Percentiles rank a stretch among this genome's conserved stretches.
phyloP scores from a whole-genome alignment of 805 yeast genomes.

The Kodamaea laetipori region DNA sequence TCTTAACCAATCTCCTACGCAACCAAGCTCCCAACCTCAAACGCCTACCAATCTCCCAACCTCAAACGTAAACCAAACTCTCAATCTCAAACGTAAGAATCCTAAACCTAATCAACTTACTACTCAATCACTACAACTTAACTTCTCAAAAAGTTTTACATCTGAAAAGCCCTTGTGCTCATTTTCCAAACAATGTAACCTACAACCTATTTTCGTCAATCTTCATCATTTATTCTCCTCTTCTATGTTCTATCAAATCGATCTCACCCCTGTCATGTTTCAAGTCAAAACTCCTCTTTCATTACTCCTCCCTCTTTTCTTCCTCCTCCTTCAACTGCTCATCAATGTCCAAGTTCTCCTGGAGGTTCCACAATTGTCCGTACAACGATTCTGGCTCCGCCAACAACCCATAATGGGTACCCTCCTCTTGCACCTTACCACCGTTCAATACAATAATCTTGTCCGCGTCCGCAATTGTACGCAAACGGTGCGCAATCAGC shows the following conservation, averaged over 20 bases:
- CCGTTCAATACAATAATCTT: slow-evolving; percentile 82
- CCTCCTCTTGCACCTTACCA: slow-evolving; percentile 86
- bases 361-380: slow-evolving; percentile 85
- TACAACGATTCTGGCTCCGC: slow-evolving; percentile 61
- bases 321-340: slow-evolving; percentile 11
- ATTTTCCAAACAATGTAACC: too few species aligned
- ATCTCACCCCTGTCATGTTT: neutral
- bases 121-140: too few species aligned
- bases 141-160: too few species aligned
- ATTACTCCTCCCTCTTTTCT: slow-evolving; percentile 1
- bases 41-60: too few species aligned
- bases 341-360: slow-evolving; percentile 61
- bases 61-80: too few species aligned
- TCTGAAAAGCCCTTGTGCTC: too few species aligned
- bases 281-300: neutral
- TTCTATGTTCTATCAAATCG: neutral
- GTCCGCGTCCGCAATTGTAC: slow-evolving; percentile 93
- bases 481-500: slow-evolving; percentile 88
- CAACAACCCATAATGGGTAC: slow-evolving; percentile 71
- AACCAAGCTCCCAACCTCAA: too few species aligned
- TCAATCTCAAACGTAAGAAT: too few species aligned
- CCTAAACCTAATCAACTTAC: too few species aligned
- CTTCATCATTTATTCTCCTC: too few species aligned
- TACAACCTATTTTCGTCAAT: too few species aligned
- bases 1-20: too few species aligned